These are phyloP conservation scores for Ascochyta viciae-villosae DNA, from an alignment of 2,329 filamentous ascomycete genomes.

Conservation along the genomic window DNA sequence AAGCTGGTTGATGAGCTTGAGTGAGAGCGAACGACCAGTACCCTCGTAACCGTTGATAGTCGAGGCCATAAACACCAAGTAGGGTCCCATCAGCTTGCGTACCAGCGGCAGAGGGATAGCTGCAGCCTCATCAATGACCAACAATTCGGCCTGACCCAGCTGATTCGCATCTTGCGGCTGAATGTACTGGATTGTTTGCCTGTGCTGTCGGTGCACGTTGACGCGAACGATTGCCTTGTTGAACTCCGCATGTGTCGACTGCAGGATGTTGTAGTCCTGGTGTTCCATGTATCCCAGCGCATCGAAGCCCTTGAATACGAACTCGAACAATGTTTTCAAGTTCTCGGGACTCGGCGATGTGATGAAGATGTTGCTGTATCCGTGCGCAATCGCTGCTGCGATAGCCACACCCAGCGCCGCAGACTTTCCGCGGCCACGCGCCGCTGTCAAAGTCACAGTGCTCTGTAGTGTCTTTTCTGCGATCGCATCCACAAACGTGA, in stretches of 20 bases:
- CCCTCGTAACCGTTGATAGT: conserved; percentile 99
- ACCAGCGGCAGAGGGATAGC: conserved; percentile 94
- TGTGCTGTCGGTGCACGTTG: conserved; percentile 92
- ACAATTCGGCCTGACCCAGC: conserved; percentile 88
- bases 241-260: conserved; percentile 97
- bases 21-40: conserved; percentile 89
- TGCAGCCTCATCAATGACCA: conserved; percentile 97
- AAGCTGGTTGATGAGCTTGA: conserved; percentile 97
- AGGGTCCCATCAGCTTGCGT: conserved; percentile 92
- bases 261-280: conserved; percentile 95
- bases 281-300: conserved; percentile 93
- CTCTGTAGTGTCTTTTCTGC: conserved; percentile 93
- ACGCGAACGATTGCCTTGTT: conserved; percentile 98
- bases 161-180: conserved; percentile 95
- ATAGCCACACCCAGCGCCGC: conserved; percentile 94
- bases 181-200: conserved; percentile 98
- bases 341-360: conserved; percentile 98
- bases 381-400: conserved; percentile 90
- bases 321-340: conserved; percentile 97
- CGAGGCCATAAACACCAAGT: conserved; percentile 98
- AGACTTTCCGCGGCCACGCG: conserved; percentile 94
- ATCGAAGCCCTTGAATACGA: conserved; percentile 98
- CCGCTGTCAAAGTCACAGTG: conserved; percentile 92
- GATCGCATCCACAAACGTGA: conserved; percentile 96
- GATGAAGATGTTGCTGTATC: conserved; percentile 99